These are phyloP conservation scores for Diaporthe amygdali DNA, from an alignment of 2,329 filamentous ascomycete genomes.

Conservation along the genomic window DNA sequence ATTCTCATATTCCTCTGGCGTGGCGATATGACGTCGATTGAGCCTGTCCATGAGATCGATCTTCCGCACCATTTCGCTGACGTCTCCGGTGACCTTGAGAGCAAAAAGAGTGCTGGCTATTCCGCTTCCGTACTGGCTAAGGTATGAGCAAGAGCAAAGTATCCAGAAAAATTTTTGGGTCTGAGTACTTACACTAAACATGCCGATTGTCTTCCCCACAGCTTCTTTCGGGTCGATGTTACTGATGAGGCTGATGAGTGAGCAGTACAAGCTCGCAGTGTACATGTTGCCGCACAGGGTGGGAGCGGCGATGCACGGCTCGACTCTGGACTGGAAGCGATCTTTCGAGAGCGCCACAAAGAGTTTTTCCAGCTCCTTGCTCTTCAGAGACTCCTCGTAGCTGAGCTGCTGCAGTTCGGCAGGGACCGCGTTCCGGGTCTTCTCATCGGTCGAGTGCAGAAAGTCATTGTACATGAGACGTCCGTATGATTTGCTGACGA, in stretches of 20 bases:
- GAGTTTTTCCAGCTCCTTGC: slow-evolving; percentile 85
- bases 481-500: slow-evolving; percentile 84
- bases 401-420: slow-evolving; percentile 78
- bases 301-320: slow-evolving; percentile 74
- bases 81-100: slow-evolving; percentile 74
- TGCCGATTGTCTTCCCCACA: slow-evolving; percentile 73
- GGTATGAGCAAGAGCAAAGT: background rate
- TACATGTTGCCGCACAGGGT: slow-evolving; percentile 77
- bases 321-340: slow-evolving; percentile 78
- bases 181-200: slow-evolving; percentile 82
- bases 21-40: slow-evolving; percentile 66
- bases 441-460: slow-evolving; percentile 68
- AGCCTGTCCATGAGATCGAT: slow-evolving; percentile 75
- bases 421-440: slow-evolving; percentile 75
- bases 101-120: slow-evolving; percentile 32
- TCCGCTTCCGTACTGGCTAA: background rate
- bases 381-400: slow-evolving; percentile 77
- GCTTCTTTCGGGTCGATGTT: slow-evolving; percentile 67
- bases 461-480: slow-evolving; percentile 88
- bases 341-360: slow-evolving; percentile 87
- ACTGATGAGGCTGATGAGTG: slow-evolving; percentile 72
- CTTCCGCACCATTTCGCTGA: slow-evolving; percentile 68
- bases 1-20: slow-evolving; percentile 75
- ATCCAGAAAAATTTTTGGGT: slow-evolving; percentile 69
- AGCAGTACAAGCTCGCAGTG: slow-evolving; percentile 76